Evolutionary conservation across 2,329 filamentous ascomycete genomes (phyloP).

Genomic region (Diaporthe ilicicola): DNA sequence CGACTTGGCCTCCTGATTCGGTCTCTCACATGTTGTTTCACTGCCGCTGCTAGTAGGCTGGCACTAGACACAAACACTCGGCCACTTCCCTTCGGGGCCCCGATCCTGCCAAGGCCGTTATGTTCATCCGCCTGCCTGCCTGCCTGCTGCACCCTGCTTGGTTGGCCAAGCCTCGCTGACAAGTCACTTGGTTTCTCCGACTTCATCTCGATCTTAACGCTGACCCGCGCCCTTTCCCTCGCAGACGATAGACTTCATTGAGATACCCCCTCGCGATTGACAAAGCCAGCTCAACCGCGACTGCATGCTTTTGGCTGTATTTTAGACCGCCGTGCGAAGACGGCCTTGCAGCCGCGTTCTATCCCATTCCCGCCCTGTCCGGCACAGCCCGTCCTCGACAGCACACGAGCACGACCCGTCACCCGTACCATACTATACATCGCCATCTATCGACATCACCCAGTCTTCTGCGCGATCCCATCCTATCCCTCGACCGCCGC

Average conservation of each 20-base stretch:
- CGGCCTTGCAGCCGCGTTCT: constrained; percentile 5
- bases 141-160: neutral
- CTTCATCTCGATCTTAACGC: constrained; percentile 22
- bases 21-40: constrained; percentile 28
- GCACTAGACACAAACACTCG: constrained; percentile 12
- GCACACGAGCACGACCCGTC: too few species aligned
- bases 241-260: constrained; percentile 32
- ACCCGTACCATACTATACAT: neutral
- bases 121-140: constrained; percentile 24
- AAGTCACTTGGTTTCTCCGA: constrained; percentile 28
- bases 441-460: constrained; percentile 4
- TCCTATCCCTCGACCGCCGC: neutral
- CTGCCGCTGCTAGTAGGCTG: constrained; percentile 22
- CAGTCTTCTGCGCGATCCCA: neutral
- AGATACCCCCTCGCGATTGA: constrained; percentile 30
- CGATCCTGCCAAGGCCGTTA: constrained; percentile 26
- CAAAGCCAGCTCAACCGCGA: constrained; percentile 16
- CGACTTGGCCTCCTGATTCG: constrained; percentile 14
- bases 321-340: constrained; percentile 26
- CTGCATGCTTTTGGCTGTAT: constrained; percentile 28
- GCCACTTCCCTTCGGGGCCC: neutral
- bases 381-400: neutral
- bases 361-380: constrained; percentile 1
- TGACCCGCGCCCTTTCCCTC: constrained; percentile 25
- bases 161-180: constrained; percentile 27